These are phyloP conservation scores for Plasmodium gonderi DNA, from an alignment of 169 alveolate species.

Conservation along the genomic window DNA sequence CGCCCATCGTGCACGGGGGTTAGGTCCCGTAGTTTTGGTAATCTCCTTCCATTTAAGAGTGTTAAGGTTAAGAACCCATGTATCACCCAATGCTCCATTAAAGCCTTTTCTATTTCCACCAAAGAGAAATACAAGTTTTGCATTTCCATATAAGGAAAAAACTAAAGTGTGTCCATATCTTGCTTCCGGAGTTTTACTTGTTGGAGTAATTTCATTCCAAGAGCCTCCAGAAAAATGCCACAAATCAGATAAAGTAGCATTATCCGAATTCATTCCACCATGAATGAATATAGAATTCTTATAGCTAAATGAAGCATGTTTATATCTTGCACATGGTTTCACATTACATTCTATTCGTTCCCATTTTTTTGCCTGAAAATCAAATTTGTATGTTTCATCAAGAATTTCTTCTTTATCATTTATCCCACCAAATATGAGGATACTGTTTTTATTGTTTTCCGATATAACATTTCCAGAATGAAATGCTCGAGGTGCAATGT, in stretches of 20 bases:
- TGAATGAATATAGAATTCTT: conserved; percentile 50
- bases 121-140: conserved; percentile 33
- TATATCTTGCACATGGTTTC: conserved; percentile 47
- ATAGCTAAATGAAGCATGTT: conserved; percentile 61
- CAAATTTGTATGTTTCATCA: conserved; percentile 68
- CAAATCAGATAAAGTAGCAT: conserved; percentile 20
- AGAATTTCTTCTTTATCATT: conserved; percentile 30
- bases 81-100: conserved; percentile 51
- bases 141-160: conserved; percentile 31
- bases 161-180: conserved; percentile 71
- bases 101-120: conserved; percentile 71
- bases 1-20: conserved; percentile 76
- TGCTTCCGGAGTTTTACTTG: conserved; percentile 7
- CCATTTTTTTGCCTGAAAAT: conserved; percentile 72
- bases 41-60: conserved; percentile 44
- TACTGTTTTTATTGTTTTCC: conserved; percentile 37
- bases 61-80: conserved; percentile 55
- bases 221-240: conserved; percentile 31
- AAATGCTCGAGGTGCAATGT: conserved; percentile 49
- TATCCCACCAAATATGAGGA: conserved; percentile 68
- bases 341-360: background rate
- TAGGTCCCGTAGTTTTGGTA: conserved; percentile 16
- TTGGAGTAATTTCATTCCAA: conserved; percentile 33
- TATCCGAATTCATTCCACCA: conserved; percentile 44
- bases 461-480: conserved; percentile 69